Conservation (phyloP, 352 stramenopile genomes). For the Phytophthora capsici region DNA sequence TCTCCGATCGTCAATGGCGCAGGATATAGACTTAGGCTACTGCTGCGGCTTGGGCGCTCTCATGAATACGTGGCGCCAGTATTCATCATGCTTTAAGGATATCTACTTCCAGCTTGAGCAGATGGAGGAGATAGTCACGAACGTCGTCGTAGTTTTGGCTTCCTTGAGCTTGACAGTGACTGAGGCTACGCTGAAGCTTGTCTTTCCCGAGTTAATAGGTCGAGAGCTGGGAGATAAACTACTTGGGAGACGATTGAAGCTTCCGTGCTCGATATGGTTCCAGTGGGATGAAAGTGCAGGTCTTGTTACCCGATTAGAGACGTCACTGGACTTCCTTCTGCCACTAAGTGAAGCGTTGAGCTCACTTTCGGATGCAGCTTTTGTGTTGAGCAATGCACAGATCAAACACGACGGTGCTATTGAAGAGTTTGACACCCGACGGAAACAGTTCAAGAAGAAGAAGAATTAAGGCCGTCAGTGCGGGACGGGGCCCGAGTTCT, state of each 20-base stretch:
- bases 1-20: conserved; percentile 20
- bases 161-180: neutral
- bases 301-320: conserved; percentile 5
- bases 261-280: conserved; percentile 18
- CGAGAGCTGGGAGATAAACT: conserved; percentile 1
- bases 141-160: conserved; percentile 9
- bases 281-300: conserved; percentile 13
- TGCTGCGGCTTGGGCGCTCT: conserved; percentile 9
- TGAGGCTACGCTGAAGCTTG: conserved; percentile 1
- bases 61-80: conserved; percentile 16
- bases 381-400: conserved; percentile 10
- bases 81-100: conserved; percentile 24
- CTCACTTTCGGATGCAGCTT: conserved; percentile 1
- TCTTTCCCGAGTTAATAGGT: neutral
- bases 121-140: neutral
- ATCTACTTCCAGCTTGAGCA: conserved; percentile 16
- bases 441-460: no score
- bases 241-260: conserved; percentile 8
- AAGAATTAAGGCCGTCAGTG: conserved; percentile 1
- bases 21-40: conserved; percentile 20
- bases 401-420: conserved; percentile 13
- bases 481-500: conserved; percentile 6
- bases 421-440: no score
- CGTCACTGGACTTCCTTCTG: conserved; percentile 14
- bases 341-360: conserved; percentile 8